Evolutionary conservation across 208 protist species (phyloP).

Genomic region (Trypanosoma rangeli): DNA sequence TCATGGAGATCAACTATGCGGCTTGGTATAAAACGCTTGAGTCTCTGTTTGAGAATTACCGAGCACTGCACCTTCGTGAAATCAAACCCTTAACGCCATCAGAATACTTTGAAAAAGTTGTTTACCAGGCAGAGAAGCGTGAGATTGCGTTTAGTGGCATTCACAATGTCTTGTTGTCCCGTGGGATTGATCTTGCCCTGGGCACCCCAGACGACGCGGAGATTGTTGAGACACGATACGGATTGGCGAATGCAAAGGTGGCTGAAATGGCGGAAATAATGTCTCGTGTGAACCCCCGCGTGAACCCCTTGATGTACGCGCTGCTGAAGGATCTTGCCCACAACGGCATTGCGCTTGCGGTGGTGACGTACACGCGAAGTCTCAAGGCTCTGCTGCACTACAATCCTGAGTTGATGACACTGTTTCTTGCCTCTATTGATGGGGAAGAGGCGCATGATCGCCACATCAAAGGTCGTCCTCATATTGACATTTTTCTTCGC

Average conservation of each 20-base stretch:
- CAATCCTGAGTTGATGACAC: constrained; percentile 52
- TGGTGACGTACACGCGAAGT: constrained; percentile 83
- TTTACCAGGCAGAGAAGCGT: constrained; percentile 76
- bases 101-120: constrained; percentile 83
- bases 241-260: constrained; percentile 88
- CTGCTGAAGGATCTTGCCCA: constrained; percentile 57
- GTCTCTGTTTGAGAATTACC: constrained; percentile 85
- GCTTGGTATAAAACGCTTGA: constrained; percentile 85
- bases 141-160: constrained; percentile 88
- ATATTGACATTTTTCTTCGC: constrained; percentile 75
- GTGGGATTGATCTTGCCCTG: constrained; percentile 76
- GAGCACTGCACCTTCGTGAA: constrained; percentile 66
- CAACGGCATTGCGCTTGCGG: constrained; percentile 61
- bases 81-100: constrained; percentile 77
- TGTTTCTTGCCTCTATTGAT: constrained; percentile 82
- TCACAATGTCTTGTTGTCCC: constrained; percentile 70
- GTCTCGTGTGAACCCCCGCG: constrained; percentile 38
- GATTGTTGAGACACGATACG: constrained; percentile 89
- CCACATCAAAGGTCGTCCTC: constrained; percentile 72
- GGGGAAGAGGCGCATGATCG: constrained; percentile 85
- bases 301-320: constrained; percentile 56
- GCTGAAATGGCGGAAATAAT: constrained; percentile 86
- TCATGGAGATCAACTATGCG: constrained; percentile 86
- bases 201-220: constrained; percentile 85
- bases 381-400: constrained; percentile 61